phyloP scores from a whole-genome alignment of 2,329 filamentous ascomycete genomes.

The Mollisiaceae sp. region DNA sequence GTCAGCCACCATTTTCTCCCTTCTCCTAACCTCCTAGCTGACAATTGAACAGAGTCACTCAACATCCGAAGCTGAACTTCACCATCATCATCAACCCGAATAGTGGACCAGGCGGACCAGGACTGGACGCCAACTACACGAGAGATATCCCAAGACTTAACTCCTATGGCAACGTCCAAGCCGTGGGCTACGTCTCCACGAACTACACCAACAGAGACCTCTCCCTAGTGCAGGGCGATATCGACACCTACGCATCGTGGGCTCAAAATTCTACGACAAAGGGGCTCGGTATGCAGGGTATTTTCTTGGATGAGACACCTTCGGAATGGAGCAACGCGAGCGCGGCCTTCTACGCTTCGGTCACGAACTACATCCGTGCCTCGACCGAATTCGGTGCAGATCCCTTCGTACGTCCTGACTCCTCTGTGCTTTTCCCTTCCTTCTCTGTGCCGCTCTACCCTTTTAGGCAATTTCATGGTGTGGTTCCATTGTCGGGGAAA shows the following conservation, averaged over 20 bases:
- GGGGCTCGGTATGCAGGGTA: slow-evolving; percentile 49
- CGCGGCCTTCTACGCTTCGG: slow-evolving; percentile 43
- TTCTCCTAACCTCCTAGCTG: background rate
- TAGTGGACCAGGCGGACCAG: slow-evolving; percentile 42
- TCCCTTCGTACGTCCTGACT: slow-evolving; percentile 46
- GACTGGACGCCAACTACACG: slow-evolving; percentile 45
- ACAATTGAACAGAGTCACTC: slow-evolving; percentile 15
- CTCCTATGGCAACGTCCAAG: slow-evolving; percentile 45
- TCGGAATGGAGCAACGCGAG: slow-evolving; percentile 43
- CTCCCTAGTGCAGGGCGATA: slow-evolving; percentile 44
- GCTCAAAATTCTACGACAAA: slow-evolving; percentile 43
- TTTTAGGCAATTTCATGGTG: slow-evolving; percentile 12
- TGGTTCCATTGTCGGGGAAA: too few relatives aligned
- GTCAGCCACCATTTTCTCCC: slow-evolving; percentile 39
- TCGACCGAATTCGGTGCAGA: slow-evolving; percentile 44
- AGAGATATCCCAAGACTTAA: slow-evolving; percentile 45
- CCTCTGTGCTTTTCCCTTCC: background rate
- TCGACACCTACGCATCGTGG: slow-evolving; percentile 52
- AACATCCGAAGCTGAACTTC: slow-evolving; percentile 37
- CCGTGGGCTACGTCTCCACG: slow-evolving; percentile 50
- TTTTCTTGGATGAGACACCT: slow-evolving; percentile 54
- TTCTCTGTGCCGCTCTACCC: background rate
- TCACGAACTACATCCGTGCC: slow-evolving; percentile 43
- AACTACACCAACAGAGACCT: slow-evolving; percentile 41
- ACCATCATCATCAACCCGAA: slow-evolving; percentile 40